A percentile compares a stretch with the other conserved stretches of the same genome.
Evolutionary conservation across 2,329 filamentous ascomycete genomes (phyloP).

Genomic region (Monilinia fructigena): DNA sequence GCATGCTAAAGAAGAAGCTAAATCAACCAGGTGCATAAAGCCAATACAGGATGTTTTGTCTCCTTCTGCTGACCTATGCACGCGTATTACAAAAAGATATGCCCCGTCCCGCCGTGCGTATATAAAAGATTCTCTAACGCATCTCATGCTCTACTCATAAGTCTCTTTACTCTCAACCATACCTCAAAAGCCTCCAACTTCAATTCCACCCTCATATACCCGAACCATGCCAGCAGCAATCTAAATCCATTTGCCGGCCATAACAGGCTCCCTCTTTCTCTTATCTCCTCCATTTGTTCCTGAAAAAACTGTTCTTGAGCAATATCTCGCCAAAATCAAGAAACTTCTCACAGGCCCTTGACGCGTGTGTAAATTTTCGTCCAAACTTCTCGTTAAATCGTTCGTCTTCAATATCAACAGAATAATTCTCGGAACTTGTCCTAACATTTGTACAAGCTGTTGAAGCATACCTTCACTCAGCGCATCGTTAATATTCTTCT

Average conservation of each 20-base stretch:
- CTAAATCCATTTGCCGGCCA: slow-evolving; percentile 57
- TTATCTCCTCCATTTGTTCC: slow-evolving; percentile 61
- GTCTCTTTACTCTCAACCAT: slow-evolving; percentile 56
- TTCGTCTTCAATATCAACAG: slow-evolving; percentile 97
- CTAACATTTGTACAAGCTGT: slow-evolving; percentile 83
- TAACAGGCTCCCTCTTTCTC: slow-evolving; percentile 52
- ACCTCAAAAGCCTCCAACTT: slow-evolving; percentile 64
- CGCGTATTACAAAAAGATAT: background rate
- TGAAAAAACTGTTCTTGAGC: slow-evolving; percentile 64
- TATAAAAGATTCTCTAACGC: background rate
- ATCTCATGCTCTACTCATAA: slow-evolving; percentile 37
- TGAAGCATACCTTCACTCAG: slow-evolving; percentile 85
- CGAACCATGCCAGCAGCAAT: slow-evolving; percentile 56
- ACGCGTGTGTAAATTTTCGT: slow-evolving; percentile 81
- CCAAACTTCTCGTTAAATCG: slow-evolving; percentile 87
- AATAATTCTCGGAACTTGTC: slow-evolving; percentile 86
- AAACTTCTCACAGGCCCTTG: slow-evolving; percentile 65
- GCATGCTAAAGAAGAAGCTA: background rate
- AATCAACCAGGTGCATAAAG: background rate
- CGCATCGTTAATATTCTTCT: slow-evolving; percentile 79
- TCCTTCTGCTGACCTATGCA: background rate
- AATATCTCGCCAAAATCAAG: slow-evolving; percentile 67
- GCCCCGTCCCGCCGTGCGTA: background rate
- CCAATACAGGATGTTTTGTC: background rate
- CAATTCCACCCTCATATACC: slow-evolving; percentile 58